A percentile compares a stretch with the other conserved stretches of the same genome.
Conservation (phyloP, 2,329 filamentous ascomycete genomes). For the Pestalotiopsis fici region DNA sequence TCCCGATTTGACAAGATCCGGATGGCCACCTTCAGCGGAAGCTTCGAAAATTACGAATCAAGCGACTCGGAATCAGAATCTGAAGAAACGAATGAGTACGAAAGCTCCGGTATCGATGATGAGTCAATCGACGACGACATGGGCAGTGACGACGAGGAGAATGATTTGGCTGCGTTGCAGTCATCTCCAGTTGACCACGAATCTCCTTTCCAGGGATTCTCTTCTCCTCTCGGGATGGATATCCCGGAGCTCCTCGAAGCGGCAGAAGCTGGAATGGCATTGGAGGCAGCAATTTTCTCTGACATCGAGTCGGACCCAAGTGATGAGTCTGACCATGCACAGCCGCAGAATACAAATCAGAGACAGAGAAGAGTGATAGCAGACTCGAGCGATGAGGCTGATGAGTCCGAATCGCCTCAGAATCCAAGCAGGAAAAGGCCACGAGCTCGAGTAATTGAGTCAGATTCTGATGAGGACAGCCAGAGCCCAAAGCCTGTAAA, state of each 20-base stretch:
- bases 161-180: constrained; percentile 19
- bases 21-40: neutral
- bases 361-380: neutral
- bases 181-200: constrained; percentile 14
- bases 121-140: constrained; percentile 18
- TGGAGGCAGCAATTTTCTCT: constrained; percentile 16
- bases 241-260: constrained; percentile 7
- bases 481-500: constrained; percentile 7
- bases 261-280: neutral
- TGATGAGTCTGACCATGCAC: neutral
- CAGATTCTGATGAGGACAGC: constrained; percentile 25
- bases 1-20: constrained; percentile 13
- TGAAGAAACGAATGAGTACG: constrained; percentile 22
- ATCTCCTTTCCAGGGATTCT: constrained; percentile 23
- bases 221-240: constrained; percentile 23
- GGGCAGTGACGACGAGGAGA: constrained; percentile 12
- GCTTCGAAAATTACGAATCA: constrained; percentile 10
- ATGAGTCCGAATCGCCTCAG: constrained; percentile 16
- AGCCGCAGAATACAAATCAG: neutral
- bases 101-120: constrained; percentile 23
- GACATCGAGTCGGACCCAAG: constrained; percentile 21
- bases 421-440: neutral
- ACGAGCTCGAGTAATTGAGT: neutral
- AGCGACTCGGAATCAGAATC: neutral
- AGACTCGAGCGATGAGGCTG: constrained; percentile 12